Evolutionary conservation across 331 rosid species (phyloP).

Genomic region (Ulmus americana): DNA sequence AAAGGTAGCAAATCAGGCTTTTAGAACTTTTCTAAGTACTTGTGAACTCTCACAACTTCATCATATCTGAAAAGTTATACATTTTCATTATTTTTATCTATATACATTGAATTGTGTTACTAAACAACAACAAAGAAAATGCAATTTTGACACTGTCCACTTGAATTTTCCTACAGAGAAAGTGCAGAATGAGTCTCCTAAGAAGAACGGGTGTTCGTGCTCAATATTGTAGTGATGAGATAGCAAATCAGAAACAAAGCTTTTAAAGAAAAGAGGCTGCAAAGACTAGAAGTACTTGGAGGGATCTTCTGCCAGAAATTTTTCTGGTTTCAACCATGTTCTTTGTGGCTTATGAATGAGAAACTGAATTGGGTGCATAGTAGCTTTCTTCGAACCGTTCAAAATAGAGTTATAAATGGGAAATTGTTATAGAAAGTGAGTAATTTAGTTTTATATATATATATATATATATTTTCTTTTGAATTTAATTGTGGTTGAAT

Average conservation of each 20-base stretch:
- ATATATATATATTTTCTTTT: too few species aligned
- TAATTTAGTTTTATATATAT: neutral
- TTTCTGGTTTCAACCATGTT: conserved; percentile 2
- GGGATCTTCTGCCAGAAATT: neutral
- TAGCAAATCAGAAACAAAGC: neutral
- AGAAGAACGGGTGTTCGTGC: conserved; percentile 31
- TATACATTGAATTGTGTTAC: neutral
- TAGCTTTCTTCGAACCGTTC: conserved; percentile 3
- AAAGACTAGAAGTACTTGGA: conserved; percentile 12
- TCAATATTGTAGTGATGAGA: conserved; percentile 31
- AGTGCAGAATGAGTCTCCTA: conserved; percentile 25
- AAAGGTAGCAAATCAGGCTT: too few species aligned
- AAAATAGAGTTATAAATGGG: neutral
- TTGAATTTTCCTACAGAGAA: conserved; percentile 23
- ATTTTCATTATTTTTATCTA: neutral
- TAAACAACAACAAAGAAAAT: neutral
- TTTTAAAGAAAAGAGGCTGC: neutral
- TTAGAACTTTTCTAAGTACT: too few species aligned
- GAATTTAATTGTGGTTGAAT: neutral
- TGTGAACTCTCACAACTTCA: too few species aligned
- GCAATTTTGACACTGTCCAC: neutral
- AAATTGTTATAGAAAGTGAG: neutral
- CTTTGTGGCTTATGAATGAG: conserved; percentile 6
- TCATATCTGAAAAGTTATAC: too few species aligned
- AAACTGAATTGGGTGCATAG: neutral